Evolutionary conservation across 768 basidiomycete genomes (phyloP).

Genomic region (Cantharellus cinnabarinus): DNA sequence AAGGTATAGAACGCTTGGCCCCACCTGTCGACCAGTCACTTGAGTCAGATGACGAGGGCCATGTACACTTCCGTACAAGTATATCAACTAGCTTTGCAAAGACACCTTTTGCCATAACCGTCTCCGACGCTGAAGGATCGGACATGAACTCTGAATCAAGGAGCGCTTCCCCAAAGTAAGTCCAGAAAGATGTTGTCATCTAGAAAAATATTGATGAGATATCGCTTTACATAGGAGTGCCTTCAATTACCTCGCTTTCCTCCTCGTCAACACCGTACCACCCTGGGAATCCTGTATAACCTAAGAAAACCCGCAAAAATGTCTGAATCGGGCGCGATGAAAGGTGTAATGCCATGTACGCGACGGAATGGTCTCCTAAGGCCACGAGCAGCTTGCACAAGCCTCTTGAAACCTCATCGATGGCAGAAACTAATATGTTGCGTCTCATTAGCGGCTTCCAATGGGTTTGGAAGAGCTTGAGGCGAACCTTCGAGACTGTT

Average conservation of each 20-base stretch:
- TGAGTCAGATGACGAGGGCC: constrained; percentile 30
- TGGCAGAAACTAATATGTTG: neutral
- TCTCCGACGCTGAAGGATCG: constrained; percentile 14
- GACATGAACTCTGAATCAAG: constrained; percentile 16
- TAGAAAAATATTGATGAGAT: neutral
- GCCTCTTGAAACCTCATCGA: constrained; percentile 35
- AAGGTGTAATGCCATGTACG: constrained; percentile 53
- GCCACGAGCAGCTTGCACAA: constrained; percentile 65
- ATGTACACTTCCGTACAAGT: constrained; percentile 52
- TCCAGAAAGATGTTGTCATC: constrained; percentile 77
- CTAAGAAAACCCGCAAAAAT: constrained; percentile 49
- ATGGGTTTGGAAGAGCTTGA: constrained; percentile 4
- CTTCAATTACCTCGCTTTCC: constrained; percentile 38
- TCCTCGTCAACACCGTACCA: constrained; percentile 71
- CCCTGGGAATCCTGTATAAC: constrained; percentile 54
- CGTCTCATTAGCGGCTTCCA: constrained; percentile 6
- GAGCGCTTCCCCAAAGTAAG: constrained; percentile 64
- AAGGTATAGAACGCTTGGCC: constrained; percentile 9
- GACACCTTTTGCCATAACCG: constrained; percentile 38
- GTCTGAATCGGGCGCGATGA: constrained; percentile 32
- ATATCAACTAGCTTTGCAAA: constrained; percentile 60
- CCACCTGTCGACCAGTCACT: constrained; percentile 50
- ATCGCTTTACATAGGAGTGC: neutral
- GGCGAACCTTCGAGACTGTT: constrained; percentile 20
- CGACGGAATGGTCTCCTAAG: constrained; percentile 68